Percentiles rank a stretch among this genome's conserved stretches.
phyloP scores from a whole-genome alignment of 345 rosid genomes.

The Angophora floribunda region DNA sequence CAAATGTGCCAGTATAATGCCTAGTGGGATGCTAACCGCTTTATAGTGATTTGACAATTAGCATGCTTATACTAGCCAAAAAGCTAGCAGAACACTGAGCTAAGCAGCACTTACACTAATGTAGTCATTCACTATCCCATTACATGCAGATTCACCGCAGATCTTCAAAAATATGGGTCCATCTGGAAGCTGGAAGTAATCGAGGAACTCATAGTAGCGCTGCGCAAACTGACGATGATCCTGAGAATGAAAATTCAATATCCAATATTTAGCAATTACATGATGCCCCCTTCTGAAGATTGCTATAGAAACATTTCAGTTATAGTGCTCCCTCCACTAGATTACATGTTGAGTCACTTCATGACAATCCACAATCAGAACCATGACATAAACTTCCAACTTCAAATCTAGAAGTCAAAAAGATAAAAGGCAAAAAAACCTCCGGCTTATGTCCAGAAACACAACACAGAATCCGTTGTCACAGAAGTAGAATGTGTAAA shows the following conservation, averaged over 20 bases:
- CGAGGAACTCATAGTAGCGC: slow-evolving; percentile 77
- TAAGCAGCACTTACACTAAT: slow-evolving; percentile 27
- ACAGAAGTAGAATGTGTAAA: neutral
- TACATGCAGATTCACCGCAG: slow-evolving; percentile 79
- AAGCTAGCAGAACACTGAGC: neutral
- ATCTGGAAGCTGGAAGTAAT: slow-evolving; percentile 48
- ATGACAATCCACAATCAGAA: neutral
- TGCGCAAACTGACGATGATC: slow-evolving; percentile 62
- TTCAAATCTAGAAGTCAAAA: neutral
- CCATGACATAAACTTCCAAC: neutral
- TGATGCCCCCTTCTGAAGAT: neutral
- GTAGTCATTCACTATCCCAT: slow-evolving; percentile 76
- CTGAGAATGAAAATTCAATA: slow-evolving; percentile 17
- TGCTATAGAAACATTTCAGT: neutral
- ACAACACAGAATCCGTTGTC: neutral
- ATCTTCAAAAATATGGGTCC: slow-evolving; percentile 78
- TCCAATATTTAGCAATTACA: neutral
- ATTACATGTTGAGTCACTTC: neutral
- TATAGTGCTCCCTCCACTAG: neutral
- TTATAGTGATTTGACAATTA: neutral
- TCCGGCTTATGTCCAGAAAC: neutral
- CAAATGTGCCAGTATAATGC: neutral
- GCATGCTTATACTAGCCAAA: neutral
- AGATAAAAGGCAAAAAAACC: neutral
- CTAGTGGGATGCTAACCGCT: neutral